Conservation (phyloP, 2,329 filamentous ascomycete species). For the Ceratocystis lukuohia region DNA sequence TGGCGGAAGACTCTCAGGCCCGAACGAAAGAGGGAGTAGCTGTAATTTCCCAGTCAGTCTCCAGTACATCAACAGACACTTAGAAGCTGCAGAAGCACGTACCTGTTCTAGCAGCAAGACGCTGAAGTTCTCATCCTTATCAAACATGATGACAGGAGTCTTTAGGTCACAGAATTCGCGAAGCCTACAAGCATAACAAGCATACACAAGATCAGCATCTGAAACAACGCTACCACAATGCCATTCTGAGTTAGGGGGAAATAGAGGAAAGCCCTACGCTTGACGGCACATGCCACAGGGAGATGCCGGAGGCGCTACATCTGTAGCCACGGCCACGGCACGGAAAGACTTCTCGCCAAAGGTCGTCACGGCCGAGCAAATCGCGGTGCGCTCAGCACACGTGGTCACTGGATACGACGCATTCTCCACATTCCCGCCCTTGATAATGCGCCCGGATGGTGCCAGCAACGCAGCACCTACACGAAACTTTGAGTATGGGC, state of each 20-base stretch:
- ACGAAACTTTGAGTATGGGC: constrained; percentile 84
- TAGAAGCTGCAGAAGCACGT: constrained; percentile 21
- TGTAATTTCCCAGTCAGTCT: constrained; percentile 24
- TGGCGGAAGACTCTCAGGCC: constrained; percentile 43
- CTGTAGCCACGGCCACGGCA: constrained; percentile 74
- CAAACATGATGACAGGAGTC: constrained; percentile 83
- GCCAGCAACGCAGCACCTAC: constrained; percentile 70
- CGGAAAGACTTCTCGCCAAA: constrained; percentile 45
- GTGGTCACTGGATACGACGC: constrained; percentile 87
- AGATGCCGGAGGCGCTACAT: constrained; percentile 53
- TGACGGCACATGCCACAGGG: constrained; percentile 96
- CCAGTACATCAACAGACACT: not conserved
- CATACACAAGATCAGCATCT: constrained; percentile 7
- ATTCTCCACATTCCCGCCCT: constrained; percentile 87
- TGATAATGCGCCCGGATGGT: constrained; percentile 29
- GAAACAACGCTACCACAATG: not conserved
- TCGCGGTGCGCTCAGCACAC: constrained; percentile 83
- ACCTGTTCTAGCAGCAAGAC: constrained; percentile 57
- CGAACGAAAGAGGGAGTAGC: constrained; percentile 57
- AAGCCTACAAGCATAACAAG: constrained; percentile 38
- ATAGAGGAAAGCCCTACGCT: constrained; percentile 46
- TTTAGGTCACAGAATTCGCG: constrained; percentile 58
- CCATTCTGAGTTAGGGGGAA: not conserved
- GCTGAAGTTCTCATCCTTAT: constrained; percentile 60
- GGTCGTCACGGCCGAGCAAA: constrained; percentile 61